A percentile compares a stretch with the other conserved stretches of the same genome.
These are phyloP conservation scores for Alternaria brassicae DNA, from an alignment of 2,329 filamentous ascomycete species.

Conservation along the genomic window DNA sequence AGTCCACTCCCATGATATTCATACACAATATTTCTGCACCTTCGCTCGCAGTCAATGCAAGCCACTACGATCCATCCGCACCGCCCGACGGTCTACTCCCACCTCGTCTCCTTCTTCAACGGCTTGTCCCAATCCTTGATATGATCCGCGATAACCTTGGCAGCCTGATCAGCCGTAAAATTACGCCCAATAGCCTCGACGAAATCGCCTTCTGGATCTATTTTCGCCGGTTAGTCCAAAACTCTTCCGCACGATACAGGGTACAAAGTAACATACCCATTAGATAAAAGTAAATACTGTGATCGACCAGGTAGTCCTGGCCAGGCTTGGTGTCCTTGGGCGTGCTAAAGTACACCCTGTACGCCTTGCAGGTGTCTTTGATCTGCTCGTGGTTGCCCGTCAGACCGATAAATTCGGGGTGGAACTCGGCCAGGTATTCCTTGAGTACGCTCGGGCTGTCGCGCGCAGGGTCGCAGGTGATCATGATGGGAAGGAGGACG, in stretches of 20 bases:
- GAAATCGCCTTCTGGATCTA: constrained; percentile 95
- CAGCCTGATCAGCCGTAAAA: constrained; percentile 86
- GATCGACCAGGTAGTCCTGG: constrained; percentile 96
- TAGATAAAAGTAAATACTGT: constrained; percentile 99
- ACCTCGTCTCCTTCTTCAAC: constrained; percentile 56
- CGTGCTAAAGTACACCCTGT: constrained; percentile 96
- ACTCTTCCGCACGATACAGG: fast-evolving
- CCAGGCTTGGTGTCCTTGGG: constrained; percentile 86
- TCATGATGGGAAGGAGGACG: constrained; percentile 79
- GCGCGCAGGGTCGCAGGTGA: constrained; percentile 92
- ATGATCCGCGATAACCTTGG: constrained; percentile 83
- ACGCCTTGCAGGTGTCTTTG: constrained; percentile 92
- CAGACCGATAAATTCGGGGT: constrained; percentile 82
- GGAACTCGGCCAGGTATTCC: constrained; percentile 89
- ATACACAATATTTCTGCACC: background rate
- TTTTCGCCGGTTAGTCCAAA: constrained; percentile 28
- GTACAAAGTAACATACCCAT: constrained; percentile 69
- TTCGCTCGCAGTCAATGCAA: background rate
- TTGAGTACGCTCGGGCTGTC: constrained; percentile 86
- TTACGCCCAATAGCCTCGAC: constrained; percentile 96
- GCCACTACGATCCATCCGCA: background rate
- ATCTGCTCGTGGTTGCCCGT: constrained; percentile 94
- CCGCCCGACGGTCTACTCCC: constrained; percentile 22
- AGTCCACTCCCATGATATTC: background rate
- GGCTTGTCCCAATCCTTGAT: constrained; percentile 76